Percentiles rank a stretch among this genome's conserved stretches.
Conservation (phyloP, 371 early-diverging fungal genomes). For the Globomyces sp. region DNA sequence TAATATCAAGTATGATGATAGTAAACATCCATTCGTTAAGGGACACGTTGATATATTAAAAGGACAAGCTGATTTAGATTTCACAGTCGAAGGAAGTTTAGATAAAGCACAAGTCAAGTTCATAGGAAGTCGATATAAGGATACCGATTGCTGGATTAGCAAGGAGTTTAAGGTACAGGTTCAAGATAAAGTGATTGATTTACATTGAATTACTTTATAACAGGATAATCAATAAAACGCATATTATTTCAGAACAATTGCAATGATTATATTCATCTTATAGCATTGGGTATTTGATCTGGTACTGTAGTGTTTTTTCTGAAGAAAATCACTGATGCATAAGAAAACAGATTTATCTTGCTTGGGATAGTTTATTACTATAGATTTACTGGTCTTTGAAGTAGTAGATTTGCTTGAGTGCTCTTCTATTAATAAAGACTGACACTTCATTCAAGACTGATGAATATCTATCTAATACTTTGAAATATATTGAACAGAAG, state of each 20-base stretch:
- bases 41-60: neutral
- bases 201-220: neutral
- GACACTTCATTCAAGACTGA: neutral
- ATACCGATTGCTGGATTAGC: conserved; percentile 3
- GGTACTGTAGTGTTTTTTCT: neutral
- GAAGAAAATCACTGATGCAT: neutral
- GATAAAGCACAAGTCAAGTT: neutral
- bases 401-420: too few relatives aligned
- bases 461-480: neutral
- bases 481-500: neutral
- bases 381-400: too few relatives aligned
- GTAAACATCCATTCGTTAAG: neutral
- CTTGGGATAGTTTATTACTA: too few relatives aligned
- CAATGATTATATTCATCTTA: neutral
- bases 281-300: neutral
- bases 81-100: neutral
- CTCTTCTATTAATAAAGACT: too few relatives aligned
- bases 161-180: neutral
- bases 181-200: neutral
- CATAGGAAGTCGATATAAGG: conserved; percentile 6
- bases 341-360: neutral
- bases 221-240: too few relatives aligned
- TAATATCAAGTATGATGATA: neutral
- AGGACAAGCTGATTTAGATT: conserved; percentile 2
- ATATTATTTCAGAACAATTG: too few relatives aligned